These are phyloP conservation scores for Cyberlindnera sargentensis DNA, from an alignment of 805 yeast species.

Conservation along the genomic window DNA sequence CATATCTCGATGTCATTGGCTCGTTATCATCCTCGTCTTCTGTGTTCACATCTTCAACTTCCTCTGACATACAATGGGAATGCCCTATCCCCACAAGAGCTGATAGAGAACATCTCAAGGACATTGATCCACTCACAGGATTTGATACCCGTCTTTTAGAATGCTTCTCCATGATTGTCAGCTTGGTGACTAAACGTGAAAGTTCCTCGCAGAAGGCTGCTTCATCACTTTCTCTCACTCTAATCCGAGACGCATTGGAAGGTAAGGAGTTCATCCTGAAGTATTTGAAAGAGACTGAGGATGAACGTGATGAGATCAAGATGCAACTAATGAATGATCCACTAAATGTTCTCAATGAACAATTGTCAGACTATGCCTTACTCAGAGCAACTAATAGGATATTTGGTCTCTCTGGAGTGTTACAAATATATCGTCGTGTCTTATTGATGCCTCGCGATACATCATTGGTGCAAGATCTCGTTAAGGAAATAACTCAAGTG, in stretches of 20 bases:
- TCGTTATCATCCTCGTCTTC: constrained; percentile 46
- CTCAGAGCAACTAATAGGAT: constrained; percentile 44
- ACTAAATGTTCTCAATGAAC: constrained; percentile 3
- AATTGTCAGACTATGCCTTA: constrained; percentile 16
- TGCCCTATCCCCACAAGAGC: constrained; percentile 6
- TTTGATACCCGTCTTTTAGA: constrained; percentile 59
- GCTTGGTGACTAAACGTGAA: constrained; percentile 29
- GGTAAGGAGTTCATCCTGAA: constrained; percentile 27
- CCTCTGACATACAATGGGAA: constrained; percentile 17
- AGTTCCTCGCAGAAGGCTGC: constrained; percentile 10
- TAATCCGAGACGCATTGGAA: constrained; percentile 31
- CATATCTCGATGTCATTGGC: constrained; percentile 59
- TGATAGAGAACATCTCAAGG: constrained; percentile 26
- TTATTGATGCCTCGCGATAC: constrained; percentile 43
- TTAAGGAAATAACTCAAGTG: constrained; percentile 28
- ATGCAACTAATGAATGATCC: constrained; percentile 7
- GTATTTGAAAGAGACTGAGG: constrained; percentile 19
- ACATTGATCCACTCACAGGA: constrained; percentile 58
- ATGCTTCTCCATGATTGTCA: constrained; percentile 42
- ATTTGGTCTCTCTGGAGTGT: constrained; percentile 45
- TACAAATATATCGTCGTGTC: constrained; percentile 52
- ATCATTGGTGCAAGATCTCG: constrained; percentile 36
- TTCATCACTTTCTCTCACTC: constrained; percentile 1
- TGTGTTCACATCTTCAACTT: constrained; percentile 25
- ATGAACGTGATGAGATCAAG: constrained; percentile 24